A percentile compares a stretch with the other conserved stretches of the same genome.
phyloP scores from a whole-genome alignment of 257 asterid genomes.

The Ocimum tenuiflorum region DNA sequence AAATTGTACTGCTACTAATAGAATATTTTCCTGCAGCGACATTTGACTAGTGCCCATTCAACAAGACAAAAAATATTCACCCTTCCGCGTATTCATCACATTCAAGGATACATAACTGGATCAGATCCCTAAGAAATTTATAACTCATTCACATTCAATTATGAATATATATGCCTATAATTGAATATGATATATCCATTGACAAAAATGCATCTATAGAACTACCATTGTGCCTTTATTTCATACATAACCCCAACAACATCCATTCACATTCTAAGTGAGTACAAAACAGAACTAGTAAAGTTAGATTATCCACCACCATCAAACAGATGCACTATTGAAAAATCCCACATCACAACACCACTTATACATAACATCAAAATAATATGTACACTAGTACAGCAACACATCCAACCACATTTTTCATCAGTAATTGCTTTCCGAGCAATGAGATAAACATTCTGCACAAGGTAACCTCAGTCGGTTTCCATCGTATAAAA shows the following conservation, averaged over 20 bases:
- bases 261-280: background rate
- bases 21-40: background rate
- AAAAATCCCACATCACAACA: conserved; percentile 12
- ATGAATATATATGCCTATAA: background rate
- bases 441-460: background rate
- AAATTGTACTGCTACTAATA: background rate
- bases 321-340: background rate
- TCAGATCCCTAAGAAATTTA: background rate
- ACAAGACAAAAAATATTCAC: background rate
- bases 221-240: background rate
- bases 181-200: background rate
- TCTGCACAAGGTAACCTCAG: too few species aligned
- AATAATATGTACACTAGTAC: background rate
- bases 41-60: background rate
- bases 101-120: background rate
- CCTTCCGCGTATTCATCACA: conserved; percentile 6
- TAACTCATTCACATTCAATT: background rate
- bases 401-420: conserved; percentile 12
- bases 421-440: background rate
- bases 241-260: conserved; percentile 3
- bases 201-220: background rate
- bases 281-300: background rate
- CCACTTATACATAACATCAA: background rate
- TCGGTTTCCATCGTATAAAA: too few species aligned
- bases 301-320: background rate